Percentiles rank a stretch among this genome's conserved stretches.
Conservation (phyloP, 129 eudicot genomes). For the Cynara cardunculus region DNA sequence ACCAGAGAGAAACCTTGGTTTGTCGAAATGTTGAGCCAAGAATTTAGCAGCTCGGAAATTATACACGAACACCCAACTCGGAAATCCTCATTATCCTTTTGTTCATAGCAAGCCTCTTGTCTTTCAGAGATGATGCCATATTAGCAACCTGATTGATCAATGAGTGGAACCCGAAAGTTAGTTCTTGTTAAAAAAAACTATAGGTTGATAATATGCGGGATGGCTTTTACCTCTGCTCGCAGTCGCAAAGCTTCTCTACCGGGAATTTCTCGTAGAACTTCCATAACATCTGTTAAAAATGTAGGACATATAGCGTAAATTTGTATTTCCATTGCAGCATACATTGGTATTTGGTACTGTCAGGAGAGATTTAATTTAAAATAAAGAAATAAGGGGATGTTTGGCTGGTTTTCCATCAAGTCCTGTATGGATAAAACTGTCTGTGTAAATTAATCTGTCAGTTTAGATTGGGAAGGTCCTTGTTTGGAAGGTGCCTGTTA, state of each 20-base stretch:
- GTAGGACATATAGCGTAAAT: slow-evolving; percentile 6
- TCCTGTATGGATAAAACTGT: too few species aligned
- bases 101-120: slow-evolving; percentile 48
- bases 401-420: too few species aligned
- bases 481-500: too few species aligned
- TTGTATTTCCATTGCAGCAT: background rate
- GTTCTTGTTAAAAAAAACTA: background rate
- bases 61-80: slow-evolving; percentile 71
- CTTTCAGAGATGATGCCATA: slow-evolving; percentile 61
- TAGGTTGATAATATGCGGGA: background rate
- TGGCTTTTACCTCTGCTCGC: slow-evolving; percentile 63
- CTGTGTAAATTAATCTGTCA: too few species aligned
- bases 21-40: background rate
- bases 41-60: slow-evolving; percentile 16
- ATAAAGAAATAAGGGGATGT: too few species aligned
- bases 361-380: background rate
- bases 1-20: background rate
- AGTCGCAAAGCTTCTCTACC: slow-evolving; percentile 73
- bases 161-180: background rate
- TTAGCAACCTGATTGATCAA: slow-evolving; percentile 68
- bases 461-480: too few species aligned
- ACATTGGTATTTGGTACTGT: background rate
- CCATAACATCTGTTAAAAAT: slow-evolving; percentile 59
- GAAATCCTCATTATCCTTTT: slow-evolving; percentile 66
- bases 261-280: slow-evolving; percentile 73